Evolutionary conservation across 2,329 filamentous ascomycete species (phyloP), one percentile per base, ranked within the genome.

Genomic region (Aspergillus japonicus): DNA sequence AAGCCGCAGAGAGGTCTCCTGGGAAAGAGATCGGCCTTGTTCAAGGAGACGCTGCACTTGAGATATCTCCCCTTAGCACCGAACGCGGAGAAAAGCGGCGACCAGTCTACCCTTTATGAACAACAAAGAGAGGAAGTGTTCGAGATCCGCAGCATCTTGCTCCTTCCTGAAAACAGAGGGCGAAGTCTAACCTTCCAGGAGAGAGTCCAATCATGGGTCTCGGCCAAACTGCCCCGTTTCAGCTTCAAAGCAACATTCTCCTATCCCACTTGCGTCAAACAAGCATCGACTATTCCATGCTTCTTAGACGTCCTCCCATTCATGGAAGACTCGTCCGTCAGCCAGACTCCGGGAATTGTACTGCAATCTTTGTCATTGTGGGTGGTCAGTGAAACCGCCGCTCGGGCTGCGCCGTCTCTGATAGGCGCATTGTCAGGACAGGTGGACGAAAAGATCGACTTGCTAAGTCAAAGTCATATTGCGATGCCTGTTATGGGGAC

Each of bases 131-230:
- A 62, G 19, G 54, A 57, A 6, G 10, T 56, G 1, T 63, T 65
- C 14, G 62, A 42, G 1, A 54, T 63, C 7, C 51, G 50, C n/a
- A 63, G 61, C 5, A 42, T 62, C 10, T 53, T 54, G 1, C 19
- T 66, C 2, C 52, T 63, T 14, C 61, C 61, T 4, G 55, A 59
- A 10, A 66, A 63, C n/a, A 51, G 47, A 21, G 61, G 63, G 1
- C 57, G 59, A n/a, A 57, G 24, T 8, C 19, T 63, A 11, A 55
- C 29, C 1, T 10, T 59, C 2, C 54, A 54, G 14, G 62, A 64
- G 19, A 66, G 57, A 39, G 39, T 65, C 2, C 57, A 57, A 23
- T 59, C 61, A 2, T 60, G 59, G 64, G 42, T 63, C n/a, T 58
- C 55, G 21, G 53, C 62, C 1, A 35, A 49, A 16, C 64, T 59